Evolutionary conservation across 1,139 yeast species (phyloP).

Genomic region (Ashbya aceris): DNA sequence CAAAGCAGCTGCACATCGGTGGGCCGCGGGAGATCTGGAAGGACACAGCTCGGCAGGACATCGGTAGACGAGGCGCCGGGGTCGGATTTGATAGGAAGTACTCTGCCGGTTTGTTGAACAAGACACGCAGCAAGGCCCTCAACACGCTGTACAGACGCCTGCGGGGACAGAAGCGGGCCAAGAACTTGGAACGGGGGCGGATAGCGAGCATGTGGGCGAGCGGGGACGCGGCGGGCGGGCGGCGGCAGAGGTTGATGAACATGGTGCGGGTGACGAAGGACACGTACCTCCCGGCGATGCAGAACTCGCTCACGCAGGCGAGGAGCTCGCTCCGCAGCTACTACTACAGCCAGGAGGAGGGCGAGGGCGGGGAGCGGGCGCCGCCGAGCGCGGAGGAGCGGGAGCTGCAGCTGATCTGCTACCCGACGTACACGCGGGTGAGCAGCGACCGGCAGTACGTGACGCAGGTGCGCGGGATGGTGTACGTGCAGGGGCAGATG

Average conservation of each 20-base stretch:
- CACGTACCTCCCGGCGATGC: conserved; percentile 41
- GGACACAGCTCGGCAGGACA: too few relatives aligned
- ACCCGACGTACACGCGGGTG: conserved; percentile 56
- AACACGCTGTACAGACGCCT: conserved; percentile 6
- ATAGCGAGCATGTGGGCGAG: neutral
- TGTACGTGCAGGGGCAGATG: conserved; percentile 61
- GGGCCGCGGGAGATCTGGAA: too few relatives aligned
- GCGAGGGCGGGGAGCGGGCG: conserved; percentile 6
- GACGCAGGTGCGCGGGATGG: conserved; percentile 67
- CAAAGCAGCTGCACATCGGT: too few relatives aligned
- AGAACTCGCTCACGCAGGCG: conserved; percentile 32
- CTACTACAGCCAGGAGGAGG: conserved; percentile 21
- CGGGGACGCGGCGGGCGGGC: conserved; percentile 9
- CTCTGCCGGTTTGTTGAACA: conserved; percentile 8
- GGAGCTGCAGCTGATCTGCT: conserved; percentile 36
- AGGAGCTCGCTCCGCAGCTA: conserved; percentile 23
- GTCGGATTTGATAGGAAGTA: neutral
- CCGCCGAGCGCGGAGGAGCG: conserved; percentile 9
- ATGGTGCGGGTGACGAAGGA: conserved; percentile 50
- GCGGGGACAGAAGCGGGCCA: conserved; percentile 1
- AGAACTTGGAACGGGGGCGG: neutral
- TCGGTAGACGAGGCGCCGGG: too few relatives aligned
- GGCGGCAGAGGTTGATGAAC: conserved; percentile 33
- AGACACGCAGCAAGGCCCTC: conserved; percentile 1
- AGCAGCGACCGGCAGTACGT: conserved; percentile 33